Percentiles rank a stretch among this genome's conserved stretches.
These are phyloP conservation scores for Lipomyces oligophaga DNA, from an alignment of 805 yeast genomes.

Conservation along the genomic window DNA sequence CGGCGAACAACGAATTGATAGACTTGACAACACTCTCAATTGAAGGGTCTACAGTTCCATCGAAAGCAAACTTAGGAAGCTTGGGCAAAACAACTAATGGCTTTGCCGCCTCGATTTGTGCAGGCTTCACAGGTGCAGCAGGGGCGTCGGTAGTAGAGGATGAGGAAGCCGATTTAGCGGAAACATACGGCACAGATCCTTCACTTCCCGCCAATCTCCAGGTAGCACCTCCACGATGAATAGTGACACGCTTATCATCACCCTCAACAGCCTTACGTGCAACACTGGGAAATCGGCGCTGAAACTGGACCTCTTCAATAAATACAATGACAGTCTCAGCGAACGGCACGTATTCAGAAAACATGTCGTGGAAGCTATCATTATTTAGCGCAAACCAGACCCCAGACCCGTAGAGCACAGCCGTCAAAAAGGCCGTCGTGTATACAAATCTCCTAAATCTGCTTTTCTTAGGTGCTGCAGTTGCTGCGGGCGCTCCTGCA, in stretches of 20 bases:
- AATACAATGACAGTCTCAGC: conserved; percentile 53
- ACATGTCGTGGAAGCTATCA: conserved; percentile 58
- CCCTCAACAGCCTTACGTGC: conserved; percentile 21
- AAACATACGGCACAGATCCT: conserved; percentile 22
- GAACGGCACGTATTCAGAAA: conserved; percentile 61
- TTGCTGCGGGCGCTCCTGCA: conserved; percentile 1
- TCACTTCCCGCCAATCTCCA: conserved; percentile 27
- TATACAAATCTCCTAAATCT: conserved; percentile 36
- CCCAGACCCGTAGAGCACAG: conserved; percentile 54
- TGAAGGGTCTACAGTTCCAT: conserved; percentile 31
- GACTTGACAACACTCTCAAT: conserved; percentile 30
- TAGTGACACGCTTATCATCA: conserved; percentile 22
- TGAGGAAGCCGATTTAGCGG: conserved; percentile 16
- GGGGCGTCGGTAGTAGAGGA: conserved; percentile 7
- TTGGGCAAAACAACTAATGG: conserved; percentile 24
- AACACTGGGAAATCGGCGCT: conserved; percentile 30
- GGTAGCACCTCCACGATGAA: conserved; percentile 28
- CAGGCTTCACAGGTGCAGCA: conserved; percentile 11
- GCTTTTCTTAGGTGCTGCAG: conserved; percentile 26
- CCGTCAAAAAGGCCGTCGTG: conserved; percentile 30
- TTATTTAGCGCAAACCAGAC: conserved; percentile 53
- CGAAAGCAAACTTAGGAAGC: conserved; percentile 26
- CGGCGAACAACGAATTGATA: conserved; percentile 30
- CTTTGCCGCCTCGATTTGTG: conserved; percentile 13
- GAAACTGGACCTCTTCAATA: conserved; percentile 44